These are phyloP conservation scores for Senna siamea DNA, from an alignment of 306 rosid species.

Conservation along the genomic window DNA sequence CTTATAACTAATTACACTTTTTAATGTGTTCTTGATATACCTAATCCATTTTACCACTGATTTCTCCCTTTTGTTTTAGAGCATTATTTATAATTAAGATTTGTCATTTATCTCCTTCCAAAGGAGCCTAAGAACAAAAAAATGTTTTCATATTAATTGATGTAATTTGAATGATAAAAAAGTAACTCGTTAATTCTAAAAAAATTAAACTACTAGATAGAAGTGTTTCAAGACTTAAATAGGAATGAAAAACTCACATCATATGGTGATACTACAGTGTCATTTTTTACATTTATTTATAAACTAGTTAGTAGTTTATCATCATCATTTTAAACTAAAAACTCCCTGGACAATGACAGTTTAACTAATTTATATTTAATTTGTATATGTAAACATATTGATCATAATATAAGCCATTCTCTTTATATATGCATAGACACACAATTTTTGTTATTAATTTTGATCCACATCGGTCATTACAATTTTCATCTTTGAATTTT, in stretches of 20 bases:
- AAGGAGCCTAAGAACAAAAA: not conserved
- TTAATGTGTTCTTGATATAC: constrained; percentile 37
- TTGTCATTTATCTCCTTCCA: constrained; percentile 39
- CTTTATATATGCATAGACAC: not conserved
- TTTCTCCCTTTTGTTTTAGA: not conserved
- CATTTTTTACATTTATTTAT: too few species aligned
- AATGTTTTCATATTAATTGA: too few species aligned
- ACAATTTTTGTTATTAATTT: too few species aligned
- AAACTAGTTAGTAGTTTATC: not conserved
- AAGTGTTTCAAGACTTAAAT: not conserved
- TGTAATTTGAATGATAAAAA: too few species aligned
- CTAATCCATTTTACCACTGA: constrained; percentile 55
- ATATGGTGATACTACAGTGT: not conserved
- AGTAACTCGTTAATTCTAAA: too few species aligned
- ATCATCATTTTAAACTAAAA: constrained; percentile 10
- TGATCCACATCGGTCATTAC: too few species aligned
- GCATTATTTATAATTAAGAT: not conserved
- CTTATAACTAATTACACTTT: constrained; percentile 21
- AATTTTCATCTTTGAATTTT: too few species aligned
- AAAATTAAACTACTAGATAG: too few species aligned
- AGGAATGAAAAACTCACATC: constrained; percentile 16
- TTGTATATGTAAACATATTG: not conserved
- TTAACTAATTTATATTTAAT: constrained; percentile 2
- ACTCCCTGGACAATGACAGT: constrained; percentile 32
- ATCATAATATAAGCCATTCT: not conserved